phyloP scores from a whole-genome alignment of 1,284 basidiomycete genomes.

The Cutaneotrichosporon cutaneum region DNA sequence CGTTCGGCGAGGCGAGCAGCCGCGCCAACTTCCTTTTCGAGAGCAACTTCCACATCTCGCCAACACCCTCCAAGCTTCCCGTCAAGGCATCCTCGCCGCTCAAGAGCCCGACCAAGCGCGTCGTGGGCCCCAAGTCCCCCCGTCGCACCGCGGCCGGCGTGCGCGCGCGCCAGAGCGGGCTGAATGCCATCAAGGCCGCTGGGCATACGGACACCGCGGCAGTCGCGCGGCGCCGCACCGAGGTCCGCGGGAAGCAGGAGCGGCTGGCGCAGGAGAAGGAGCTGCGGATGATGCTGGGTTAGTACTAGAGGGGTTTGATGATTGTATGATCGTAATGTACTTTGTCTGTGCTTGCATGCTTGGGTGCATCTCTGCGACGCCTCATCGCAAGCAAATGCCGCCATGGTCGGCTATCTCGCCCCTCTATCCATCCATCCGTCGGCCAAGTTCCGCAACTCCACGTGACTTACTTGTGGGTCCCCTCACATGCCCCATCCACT shows the following conservation, averaged over 20 bases:
- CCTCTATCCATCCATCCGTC: no score
- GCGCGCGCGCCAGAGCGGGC: conserved; percentile 12
- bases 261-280: conserved; percentile 40
- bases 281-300: conserved; percentile 41
- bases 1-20: conserved; percentile 38
- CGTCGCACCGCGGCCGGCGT: background rate
- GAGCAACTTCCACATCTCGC: conserved; percentile 23
- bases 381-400: no score
- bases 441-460: background rate
- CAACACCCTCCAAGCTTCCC: background rate
- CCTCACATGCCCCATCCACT: background rate
- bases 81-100: background rate
- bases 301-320: background rate
- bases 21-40: conserved; percentile 30
- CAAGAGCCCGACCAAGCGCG: conserved; percentile 9
- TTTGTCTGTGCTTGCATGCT: background rate
- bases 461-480: background rate
- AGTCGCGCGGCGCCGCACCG: conserved; percentile 34
- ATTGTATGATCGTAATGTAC: background rate
- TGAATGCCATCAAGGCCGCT: conserved; percentile 11
- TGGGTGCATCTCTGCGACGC: no score
- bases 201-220: conserved; percentile 27
- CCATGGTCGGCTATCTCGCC: no score
- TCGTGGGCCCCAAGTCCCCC: conserved; percentile 9
- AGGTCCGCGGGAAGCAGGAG: conserved; percentile 40